Evolutionary conservation across 371 early-diverging fungal genomes (phyloP).

Genomic region (Mucor racemosus): DNA sequence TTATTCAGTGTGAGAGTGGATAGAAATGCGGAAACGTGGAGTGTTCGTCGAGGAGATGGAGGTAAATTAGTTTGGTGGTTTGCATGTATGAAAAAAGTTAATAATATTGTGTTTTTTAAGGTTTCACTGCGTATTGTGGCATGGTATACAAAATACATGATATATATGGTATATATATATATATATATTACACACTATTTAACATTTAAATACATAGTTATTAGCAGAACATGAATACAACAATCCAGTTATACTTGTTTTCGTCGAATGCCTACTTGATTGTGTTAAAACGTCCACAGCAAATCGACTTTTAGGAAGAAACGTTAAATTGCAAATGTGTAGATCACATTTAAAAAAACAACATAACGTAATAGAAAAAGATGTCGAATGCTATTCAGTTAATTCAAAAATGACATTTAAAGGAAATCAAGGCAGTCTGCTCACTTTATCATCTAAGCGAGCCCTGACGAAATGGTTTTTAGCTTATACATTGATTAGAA

Average conservation of each 20-base stretch:
- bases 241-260: constrained; percentile 46
- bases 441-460: neutral
- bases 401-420: neutral
- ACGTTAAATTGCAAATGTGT: neutral
- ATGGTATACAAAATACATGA: constrained; percentile 51
- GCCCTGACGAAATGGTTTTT: constrained; percentile 54
- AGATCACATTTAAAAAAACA: constrained; percentile 1
- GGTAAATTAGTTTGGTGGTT: constrained; percentile 15
- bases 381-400: neutral
- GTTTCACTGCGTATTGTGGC: constrained; percentile 54
- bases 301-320: neutral
- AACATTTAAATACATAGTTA: constrained; percentile 24
- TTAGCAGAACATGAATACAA: constrained; percentile 54
- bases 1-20: constrained; percentile 53
- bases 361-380: neutral
- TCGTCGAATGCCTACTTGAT: constrained; percentile 41
- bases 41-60: constrained; percentile 57
- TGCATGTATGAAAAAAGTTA: neutral
- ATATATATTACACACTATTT: neutral
- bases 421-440: neutral
- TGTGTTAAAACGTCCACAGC: neutral
- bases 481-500: constrained; percentile 44
- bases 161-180: no score
- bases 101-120: constrained; percentile 8
- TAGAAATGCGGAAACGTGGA: constrained; percentile 59